Conservation (phyloP, 1,284 basidiomycete genomes). For the Microbotryum scabiosae region DNA sequence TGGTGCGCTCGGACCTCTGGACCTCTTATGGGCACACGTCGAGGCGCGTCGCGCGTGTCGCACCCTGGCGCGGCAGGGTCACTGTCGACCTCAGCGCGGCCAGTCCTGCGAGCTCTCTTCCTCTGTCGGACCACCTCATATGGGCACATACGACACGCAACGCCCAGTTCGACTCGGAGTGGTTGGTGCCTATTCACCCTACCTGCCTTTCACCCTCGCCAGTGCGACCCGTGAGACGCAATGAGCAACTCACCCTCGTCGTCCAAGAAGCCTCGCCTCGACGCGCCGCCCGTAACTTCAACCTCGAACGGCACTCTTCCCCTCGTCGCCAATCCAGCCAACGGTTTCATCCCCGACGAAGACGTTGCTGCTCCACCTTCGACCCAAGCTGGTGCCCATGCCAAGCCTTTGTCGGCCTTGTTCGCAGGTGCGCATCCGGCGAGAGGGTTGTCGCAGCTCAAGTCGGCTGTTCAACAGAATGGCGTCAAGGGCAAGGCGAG, state of each 20-base stretch:
- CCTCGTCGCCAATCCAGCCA: too few relatives aligned
- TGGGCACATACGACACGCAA: too few relatives aligned
- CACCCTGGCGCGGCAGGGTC: too few relatives aligned
- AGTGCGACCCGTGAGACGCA: not conserved
- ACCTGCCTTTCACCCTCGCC: not conserved
- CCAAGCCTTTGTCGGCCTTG: constrained; percentile 26
- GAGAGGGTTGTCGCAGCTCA: not conserved
- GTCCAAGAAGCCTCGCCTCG: too few relatives aligned
- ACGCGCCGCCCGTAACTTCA: too few relatives aligned
- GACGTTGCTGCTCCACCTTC: constrained; percentile 30
- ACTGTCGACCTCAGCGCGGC: too few relatives aligned
- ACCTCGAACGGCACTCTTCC: too few relatives aligned
- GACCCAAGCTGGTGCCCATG: constrained; percentile 25
- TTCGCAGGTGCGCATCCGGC: constrained; percentile 8
- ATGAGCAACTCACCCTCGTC: too few relatives aligned
- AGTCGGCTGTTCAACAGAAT: not conserved
- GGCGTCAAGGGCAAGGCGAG: constrained; percentile 19
- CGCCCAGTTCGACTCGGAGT: too few relatives aligned
- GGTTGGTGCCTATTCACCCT: not conserved
- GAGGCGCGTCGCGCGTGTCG: not conserved
- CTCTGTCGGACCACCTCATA: too few relatives aligned
- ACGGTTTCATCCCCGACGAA: constrained; percentile 20
- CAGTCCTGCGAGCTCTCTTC: too few relatives aligned
- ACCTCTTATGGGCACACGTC: too few relatives aligned
- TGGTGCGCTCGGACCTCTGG: not conserved